Conservation (phyloP, 352 stramenopile species). For the Globisporangium spiculum region DNA sequence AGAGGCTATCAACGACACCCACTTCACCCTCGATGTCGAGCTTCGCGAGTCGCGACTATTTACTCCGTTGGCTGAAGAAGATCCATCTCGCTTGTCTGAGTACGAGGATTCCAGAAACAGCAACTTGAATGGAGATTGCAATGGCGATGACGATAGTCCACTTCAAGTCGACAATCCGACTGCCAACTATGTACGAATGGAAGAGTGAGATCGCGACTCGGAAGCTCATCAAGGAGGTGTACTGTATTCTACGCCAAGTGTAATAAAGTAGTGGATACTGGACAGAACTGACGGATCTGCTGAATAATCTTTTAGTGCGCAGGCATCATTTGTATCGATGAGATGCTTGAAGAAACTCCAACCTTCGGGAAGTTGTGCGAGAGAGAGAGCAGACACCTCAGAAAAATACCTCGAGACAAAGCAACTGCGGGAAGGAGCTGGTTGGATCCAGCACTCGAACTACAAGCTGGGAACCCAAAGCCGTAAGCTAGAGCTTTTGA, state of each 20-base stretch:
- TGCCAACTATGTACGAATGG: neutral
- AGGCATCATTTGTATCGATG: neutral
- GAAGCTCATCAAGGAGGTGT: neutral
- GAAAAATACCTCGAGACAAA: neutral
- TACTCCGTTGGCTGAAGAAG: neutral
- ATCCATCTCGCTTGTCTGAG: too few relatives aligned
- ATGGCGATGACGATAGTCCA: neutral
- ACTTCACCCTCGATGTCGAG: slow-evolving; percentile 28
- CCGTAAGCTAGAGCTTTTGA: neutral
- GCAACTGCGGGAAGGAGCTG: neutral
- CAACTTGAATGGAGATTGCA: neutral
- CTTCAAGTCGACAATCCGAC: neutral
- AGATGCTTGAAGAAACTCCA: neutral
- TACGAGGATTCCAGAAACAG: neutral
- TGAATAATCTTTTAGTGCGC: too few relatives aligned
- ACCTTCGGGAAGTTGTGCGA: neutral
- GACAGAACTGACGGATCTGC: neutral
- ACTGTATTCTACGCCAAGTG: neutral
- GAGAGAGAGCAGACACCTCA: neutral
- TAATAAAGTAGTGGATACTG: too few relatives aligned
- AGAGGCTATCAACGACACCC: slow-evolving; percentile 50
- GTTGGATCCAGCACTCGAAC: neutral
- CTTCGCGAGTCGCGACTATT: slow-evolving; percentile 28
- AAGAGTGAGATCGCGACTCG: neutral
- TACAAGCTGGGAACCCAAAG: neutral